Base-by-base conservation (phyloP, 345 rosid species). In the Pistacia integerrima region DNA sequence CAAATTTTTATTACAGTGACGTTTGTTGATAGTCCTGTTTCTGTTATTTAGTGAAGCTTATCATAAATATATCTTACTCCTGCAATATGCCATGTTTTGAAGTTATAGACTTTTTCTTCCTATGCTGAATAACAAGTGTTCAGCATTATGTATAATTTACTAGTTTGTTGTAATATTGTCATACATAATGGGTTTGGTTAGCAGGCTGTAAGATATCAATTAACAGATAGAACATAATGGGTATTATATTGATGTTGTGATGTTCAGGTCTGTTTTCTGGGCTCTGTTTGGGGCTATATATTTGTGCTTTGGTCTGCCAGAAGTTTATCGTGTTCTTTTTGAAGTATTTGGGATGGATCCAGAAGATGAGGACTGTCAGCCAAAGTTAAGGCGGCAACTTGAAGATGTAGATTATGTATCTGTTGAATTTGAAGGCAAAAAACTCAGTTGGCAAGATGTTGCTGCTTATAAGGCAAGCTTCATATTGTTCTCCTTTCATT, bases 281-380 rank as follows among this genome's bases (percentile, higher is more conserved):
- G 99, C 99, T 54, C 74, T 93, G 81, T 92, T 92, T 81, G 99
- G 99, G 75, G 98, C 98, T 30, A 93, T 93, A 78, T 96, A 93
- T 82, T 76, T 96, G 46, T 96, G 98, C 74, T 96, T 90, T 77
- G 99, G 98, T 55, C 86, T 96, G 93, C 99, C 98, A 25, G 98
- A 96, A 85, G 99, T 96, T 66, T 96, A 92, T 72, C 93, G 94
- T 30, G 87, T 92, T 51, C 97, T 96, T 66, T 96, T 96, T 70
- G 97, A 96, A 84, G 99, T 96, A 16, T 93, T 96, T 72, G 99
- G 94, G 76, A 91, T 96, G 99, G 99, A 96, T 69, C 98, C 97
- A 48, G 98, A 93, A 18, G 92, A 92, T 7, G 97, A 93, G 48
- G 98, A 93, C 5, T 93, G 97, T 83, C 97, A 93, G 56, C 99